Conservation (phyloP, 108 stramenopile genomes). For the Craspedostauros australis region DNA sequence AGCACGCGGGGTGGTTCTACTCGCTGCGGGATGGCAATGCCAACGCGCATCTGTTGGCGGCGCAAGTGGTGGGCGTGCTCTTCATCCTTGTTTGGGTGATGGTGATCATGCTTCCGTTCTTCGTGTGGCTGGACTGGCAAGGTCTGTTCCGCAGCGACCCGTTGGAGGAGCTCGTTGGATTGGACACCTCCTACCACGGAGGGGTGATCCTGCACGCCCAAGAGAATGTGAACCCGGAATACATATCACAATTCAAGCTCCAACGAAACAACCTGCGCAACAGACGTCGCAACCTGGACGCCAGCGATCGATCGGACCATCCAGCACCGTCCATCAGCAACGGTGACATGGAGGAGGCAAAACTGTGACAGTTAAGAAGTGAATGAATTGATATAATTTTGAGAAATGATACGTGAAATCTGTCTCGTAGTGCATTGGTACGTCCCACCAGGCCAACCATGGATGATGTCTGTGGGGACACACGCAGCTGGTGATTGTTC, state of each 20-base stretch:
- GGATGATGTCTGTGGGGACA: too few species aligned
- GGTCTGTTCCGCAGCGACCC: constrained; percentile 65
- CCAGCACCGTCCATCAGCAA: too few species aligned
- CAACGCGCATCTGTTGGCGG: constrained; percentile 55
- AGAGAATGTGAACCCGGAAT: constrained; percentile 50
- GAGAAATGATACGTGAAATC: too few species aligned
- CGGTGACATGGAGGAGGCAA: constrained; percentile 3
- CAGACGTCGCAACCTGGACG: too few species aligned
- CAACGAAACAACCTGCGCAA: constrained; percentile 15
- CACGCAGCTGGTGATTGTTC: too few species aligned
- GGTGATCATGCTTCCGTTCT: constrained; percentile 70
- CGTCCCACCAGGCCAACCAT: too few species aligned
- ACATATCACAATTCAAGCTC: constrained; percentile 33
- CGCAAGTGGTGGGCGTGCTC: constrained; percentile 63
- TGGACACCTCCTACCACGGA: constrained; percentile 78
- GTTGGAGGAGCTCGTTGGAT: constrained; percentile 77
- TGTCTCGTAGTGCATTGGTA: too few species aligned
- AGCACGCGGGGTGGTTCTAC: constrained; percentile 64
- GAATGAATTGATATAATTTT: too few species aligned
- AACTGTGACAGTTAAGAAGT: too few species aligned
- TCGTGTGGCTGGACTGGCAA: constrained; percentile 54
- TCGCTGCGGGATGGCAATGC: constrained; percentile 20
- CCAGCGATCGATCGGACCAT: too few species aligned
- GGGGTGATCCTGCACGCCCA: constrained; percentile 35
- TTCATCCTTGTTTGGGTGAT: constrained; percentile 79